Evolutionary conservation across 2,329 filamentous ascomycete species (phyloP), one percentile per base, ranked within the genome.

Genomic region (Alternaria incomplexa): DNA sequence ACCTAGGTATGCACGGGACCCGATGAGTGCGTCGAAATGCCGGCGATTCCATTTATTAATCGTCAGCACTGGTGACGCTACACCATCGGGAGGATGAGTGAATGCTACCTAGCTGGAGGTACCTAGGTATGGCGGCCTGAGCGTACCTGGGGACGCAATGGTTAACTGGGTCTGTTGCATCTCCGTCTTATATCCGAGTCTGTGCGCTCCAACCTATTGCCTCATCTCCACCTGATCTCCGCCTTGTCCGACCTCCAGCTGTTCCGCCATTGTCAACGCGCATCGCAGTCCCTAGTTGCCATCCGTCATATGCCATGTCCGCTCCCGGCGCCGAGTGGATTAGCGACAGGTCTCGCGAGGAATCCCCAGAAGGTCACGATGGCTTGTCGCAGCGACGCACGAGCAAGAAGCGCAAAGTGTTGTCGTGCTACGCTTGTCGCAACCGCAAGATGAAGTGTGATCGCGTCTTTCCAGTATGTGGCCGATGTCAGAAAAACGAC

Each of bases 371-470:
- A 46, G 62, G 52, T 23, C 64, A 68, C 20, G 62, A 76, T 53
- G 72, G 57, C 7, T 64, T 68, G 5, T 56, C 71, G 25, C 80
- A 81, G n/a, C 83, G 82, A 62, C 81, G 82, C 25, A 64, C 68
- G 6, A 74, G 73, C 57, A 79, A 78, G 64, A 80, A 82, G 61
- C 76, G 82, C 17, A 84, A 83, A 69, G 82, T 83, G 15, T 69
- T 84, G 9, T 84, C 82, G 3, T 84, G 82, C 64, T 82, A 80
- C 64, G 80, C 82, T 12, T 84, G 82, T 73, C 79, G 82, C 54
- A 77, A 78, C 46, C 76, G 82, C n/a, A 84, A 83, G 66, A 79
- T 84, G 66, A 82, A 83, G 66, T 84, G 82, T 67, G 82, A 84
- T 66, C 80, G 82, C 43, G 74, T 79, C 5, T 79, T 81, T 64